phyloP scores from a whole-genome alignment of 1,284 basidiomycete genomes.

The Leccinum pachyderme region DNA sequence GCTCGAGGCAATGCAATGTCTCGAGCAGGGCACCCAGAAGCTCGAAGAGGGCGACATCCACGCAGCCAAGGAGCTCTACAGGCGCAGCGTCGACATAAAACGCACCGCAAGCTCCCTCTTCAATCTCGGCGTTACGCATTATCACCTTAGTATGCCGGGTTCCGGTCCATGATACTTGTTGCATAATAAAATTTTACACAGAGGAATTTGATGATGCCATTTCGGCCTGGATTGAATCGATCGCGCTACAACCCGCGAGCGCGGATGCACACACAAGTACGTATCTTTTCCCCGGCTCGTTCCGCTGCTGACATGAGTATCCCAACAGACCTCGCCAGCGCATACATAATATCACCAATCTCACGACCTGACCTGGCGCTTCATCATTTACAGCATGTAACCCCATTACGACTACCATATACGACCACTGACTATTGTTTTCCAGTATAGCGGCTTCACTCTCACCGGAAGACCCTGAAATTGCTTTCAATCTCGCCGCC shows the following conservation, averaged over 20 bases:
- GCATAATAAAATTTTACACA: slow-evolving; percentile 34
- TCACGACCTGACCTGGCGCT: slow-evolving; percentile 88
- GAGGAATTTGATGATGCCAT: slow-evolving; percentile 88
- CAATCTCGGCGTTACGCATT: slow-evolving; percentile 87
- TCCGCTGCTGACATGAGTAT: slow-evolving; percentile 28
- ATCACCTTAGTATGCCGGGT: slow-evolving; percentile 72
- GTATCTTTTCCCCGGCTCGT: slow-evolving; percentile 32
- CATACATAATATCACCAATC: slow-evolving; percentile 87
- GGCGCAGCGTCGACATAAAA: slow-evolving; percentile 79
- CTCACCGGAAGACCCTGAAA: slow-evolving; percentile 90
- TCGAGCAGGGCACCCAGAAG: slow-evolving; percentile 85
- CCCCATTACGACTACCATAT: slow-evolving; percentile 21
- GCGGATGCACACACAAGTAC: slow-evolving; percentile 92
- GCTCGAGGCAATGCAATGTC: slow-evolving; percentile 73
- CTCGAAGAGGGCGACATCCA: slow-evolving; percentile 90
- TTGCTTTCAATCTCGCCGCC: slow-evolving; percentile 91
- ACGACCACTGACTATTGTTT: slow-evolving; percentile 31
- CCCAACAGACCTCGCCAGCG: slow-evolving; percentile 81
- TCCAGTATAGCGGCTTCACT: slow-evolving; percentile 81
- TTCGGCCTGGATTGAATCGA: slow-evolving; percentile 83
- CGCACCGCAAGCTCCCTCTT: slow-evolving; percentile 82
- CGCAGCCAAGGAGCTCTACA: slow-evolving; percentile 76
- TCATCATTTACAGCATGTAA: slow-evolving; percentile 77
- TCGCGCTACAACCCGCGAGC: slow-evolving; percentile 78
- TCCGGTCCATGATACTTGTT: slow-evolving; percentile 16